phyloP scores from a whole-genome alignment of 108 stramenopile species.

The Nitzschia sp. region DNA sequence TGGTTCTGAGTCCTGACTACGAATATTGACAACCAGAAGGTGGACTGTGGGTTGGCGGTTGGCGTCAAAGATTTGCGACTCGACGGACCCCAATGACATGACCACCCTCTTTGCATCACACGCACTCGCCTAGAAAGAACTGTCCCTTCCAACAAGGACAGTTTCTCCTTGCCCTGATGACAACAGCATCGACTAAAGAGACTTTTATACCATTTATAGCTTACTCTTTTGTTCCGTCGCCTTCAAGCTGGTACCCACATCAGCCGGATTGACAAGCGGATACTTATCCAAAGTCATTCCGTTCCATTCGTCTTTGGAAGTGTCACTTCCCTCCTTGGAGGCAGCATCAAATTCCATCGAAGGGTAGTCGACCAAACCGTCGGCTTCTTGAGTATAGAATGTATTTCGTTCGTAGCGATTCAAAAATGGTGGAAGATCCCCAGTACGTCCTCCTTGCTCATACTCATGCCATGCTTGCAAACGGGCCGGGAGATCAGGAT shows the following conservation, averaged over 20 bases:
- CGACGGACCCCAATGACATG: too few species aligned
- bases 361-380: neutral
- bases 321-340: neutral
- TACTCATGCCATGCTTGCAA: conserved; percentile 1
- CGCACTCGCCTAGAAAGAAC: too few species aligned
- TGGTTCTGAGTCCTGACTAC: too few species aligned
- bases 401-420: neutral
- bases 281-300: neutral
- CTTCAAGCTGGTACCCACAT: neutral
- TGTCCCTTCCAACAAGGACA: too few species aligned
- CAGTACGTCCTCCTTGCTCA: neutral
- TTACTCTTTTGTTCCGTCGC: neutral
- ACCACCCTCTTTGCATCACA: too few species aligned
- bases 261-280: neutral
- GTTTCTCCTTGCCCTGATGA: too few species aligned
- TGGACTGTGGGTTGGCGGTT: too few species aligned
- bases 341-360: neutral
- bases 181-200: too few species aligned
- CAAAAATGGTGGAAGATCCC: neutral
- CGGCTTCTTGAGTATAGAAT: neutral
- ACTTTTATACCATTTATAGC: too few species aligned
- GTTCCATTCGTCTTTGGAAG: neutral
- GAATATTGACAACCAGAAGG: too few species aligned
- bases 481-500: conserved; percentile 57
- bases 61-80: too few species aligned